Evolutionary conservation across 805 yeast species (phyloP), one percentile per base, ranked within the genome.

Genomic region (Danielia reshetovae): DNA sequence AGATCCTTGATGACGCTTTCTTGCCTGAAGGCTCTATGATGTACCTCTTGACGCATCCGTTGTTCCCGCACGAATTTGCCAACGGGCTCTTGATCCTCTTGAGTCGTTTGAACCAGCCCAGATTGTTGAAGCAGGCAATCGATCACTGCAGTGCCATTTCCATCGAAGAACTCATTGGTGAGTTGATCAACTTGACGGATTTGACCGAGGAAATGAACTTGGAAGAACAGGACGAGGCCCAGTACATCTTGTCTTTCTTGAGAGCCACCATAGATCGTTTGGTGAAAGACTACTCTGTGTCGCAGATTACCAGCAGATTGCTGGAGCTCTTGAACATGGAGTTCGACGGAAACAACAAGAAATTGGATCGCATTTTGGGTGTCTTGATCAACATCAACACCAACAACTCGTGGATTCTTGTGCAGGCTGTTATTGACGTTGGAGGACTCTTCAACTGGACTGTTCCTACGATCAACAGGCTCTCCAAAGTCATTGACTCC

Each of bases 21-120:
- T 48, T 72, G 23, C 77, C 93, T 33, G 79, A 80, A 48, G 60
- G 60, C 30, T 68, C 87, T 2, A 58, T 86, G 30, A 74, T 82
- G 1, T 89, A 85, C 52, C 67, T 89, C 22, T 67, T 90, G 42
- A 84, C 96, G 2, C 95, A 90, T 62, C 96, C 96, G 12, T 62
- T 86, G 13, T 88, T 82, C 59, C 96, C 97, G 7, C 57, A 65
- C 11, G 61, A 68, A 13, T 73, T 69, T 40, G 67, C 85, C 7
- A 58, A 62, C 4, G 79, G 78, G 2, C 55, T 89, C 29, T 59
- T 90, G 28, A 52, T 65, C 11, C 62, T 86, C 18, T 68, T 70
- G 29, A 42, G 52, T 15, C 40, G 46, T 3, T 32, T 48, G 18
- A 59, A 72, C 8, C 68, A 73, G 39, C 80, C 86, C 24, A 74